Evolutionary conservation across 2,329 filamentous ascomycete genomes (phyloP).

Genomic region (Aspergillus unguis): DNA sequence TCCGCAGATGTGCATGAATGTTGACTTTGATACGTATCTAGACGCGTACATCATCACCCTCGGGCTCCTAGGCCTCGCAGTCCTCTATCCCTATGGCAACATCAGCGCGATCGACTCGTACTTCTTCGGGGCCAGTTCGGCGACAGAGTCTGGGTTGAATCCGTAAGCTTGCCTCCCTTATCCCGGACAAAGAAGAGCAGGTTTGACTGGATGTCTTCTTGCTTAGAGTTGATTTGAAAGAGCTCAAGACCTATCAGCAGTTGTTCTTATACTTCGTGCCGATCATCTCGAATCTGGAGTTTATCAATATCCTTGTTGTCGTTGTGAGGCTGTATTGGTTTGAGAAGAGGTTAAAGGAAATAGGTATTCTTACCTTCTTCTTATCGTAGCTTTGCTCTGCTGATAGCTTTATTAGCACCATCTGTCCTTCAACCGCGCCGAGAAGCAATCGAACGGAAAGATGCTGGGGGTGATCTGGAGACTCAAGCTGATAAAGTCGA

Average conservation of each 20-base stretch:
- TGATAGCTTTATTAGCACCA: slow-evolving; percentile 10
- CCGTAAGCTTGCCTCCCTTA: slow-evolving; percentile 33
- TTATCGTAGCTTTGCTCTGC: neutral
- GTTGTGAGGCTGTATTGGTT: slow-evolving; percentile 51
- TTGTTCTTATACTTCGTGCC: slow-evolving; percentile 51
- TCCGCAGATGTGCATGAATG: too few species aligned
- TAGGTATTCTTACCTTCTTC: slow-evolving; percentile 23
- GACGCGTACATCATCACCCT: slow-evolving; percentile 42
- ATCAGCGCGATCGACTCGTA: slow-evolving; percentile 47
- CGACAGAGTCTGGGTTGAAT: slow-evolving; percentile 53
- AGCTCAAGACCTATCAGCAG: slow-evolving; percentile 51
- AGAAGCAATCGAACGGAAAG: neutral
- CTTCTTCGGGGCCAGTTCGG: slow-evolving; percentile 50
- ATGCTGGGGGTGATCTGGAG: slow-evolving; percentile 7
- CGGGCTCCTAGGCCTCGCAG: slow-evolving; percentile 34
- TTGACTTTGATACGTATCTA: slow-evolving; percentile 11
- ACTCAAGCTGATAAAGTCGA: neutral
- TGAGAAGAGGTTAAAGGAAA: slow-evolving; percentile 42
- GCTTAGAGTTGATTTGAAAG: slow-evolving; percentile 49
- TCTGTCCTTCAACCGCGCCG: slow-evolving; percentile 9
- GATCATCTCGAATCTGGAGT: slow-evolving; percentile 48
- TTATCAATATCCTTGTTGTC: slow-evolving; percentile 51
- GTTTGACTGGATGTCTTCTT: neutral
- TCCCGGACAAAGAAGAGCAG: too few species aligned
- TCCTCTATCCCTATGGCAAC: slow-evolving; percentile 42